phyloP scores from a whole-genome alignment of 345 rosid genomes.

The Murraya koenigii region DNA sequence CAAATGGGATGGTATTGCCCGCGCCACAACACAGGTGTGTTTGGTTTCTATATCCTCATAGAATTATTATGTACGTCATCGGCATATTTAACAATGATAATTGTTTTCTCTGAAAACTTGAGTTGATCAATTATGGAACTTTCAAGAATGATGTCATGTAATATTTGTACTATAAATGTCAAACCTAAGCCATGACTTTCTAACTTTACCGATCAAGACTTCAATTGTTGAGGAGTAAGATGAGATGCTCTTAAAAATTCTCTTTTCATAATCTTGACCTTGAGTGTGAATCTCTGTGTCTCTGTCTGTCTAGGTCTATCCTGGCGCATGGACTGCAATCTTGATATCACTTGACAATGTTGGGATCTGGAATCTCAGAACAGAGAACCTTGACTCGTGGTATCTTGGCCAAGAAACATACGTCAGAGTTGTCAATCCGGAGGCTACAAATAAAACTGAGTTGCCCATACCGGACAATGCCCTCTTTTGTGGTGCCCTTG shows the following conservation, averaged over 20 bases:
- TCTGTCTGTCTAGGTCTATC: constrained; percentile 61
- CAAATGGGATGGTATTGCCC: constrained; percentile 98
- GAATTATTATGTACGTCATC: background rate
- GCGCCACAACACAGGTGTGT: constrained; percentile 77
- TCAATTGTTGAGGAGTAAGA: background rate
- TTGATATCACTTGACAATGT: constrained; percentile 93
- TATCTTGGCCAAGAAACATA: constrained; percentile 99
- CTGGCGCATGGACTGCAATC: constrained; percentile 97
- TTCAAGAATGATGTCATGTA: background rate
- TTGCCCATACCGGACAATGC: constrained; percentile 77
- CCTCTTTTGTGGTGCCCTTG: constrained; percentile 81
- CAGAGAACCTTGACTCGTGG: constrained; percentile 98
- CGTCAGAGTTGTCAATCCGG: constrained; percentile 85
- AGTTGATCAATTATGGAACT: background rate
- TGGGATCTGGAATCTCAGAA: constrained; percentile 93
- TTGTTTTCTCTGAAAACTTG: background rate
- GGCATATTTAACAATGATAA: background rate
- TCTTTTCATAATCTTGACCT: background rate
- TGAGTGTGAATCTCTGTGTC: background rate
- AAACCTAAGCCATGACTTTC: background rate
- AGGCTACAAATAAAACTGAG: constrained; percentile 88
- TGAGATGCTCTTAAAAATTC: background rate
- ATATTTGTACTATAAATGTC: background rate
- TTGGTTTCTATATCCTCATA: background rate
- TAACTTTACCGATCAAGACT: background rate